Conservation (phyloP, 2,329 filamentous ascomycete species). For the Fusarium temperatum region DNA sequence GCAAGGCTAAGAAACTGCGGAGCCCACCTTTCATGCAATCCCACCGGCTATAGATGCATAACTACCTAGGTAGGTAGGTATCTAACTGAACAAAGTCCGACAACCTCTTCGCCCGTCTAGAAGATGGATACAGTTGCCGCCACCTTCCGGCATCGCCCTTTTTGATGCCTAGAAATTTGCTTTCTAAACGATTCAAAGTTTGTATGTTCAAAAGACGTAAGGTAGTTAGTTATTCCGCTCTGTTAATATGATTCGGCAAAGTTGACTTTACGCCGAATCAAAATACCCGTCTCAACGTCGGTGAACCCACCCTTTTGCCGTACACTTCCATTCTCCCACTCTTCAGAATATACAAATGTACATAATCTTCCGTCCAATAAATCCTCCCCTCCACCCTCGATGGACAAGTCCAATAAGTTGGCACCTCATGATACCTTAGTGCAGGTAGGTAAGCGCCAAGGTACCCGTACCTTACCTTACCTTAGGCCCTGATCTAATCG, state of each 20-base stretch:
- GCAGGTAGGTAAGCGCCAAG: background rate
- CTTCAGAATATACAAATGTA: background rate
- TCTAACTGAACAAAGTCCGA: background rate
- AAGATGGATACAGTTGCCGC: background rate
- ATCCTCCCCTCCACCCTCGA: background rate
- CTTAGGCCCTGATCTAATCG: no score
- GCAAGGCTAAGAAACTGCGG: slow-evolving; percentile 27
- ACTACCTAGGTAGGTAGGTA: background rate
- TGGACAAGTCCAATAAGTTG: background rate
- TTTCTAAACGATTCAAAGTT: background rate
- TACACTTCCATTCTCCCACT: background rate
- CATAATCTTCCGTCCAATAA: background rate
- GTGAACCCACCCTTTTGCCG: background rate
- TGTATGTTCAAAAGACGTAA: background rate
- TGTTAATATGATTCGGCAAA: background rate
- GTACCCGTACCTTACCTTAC: background rate
- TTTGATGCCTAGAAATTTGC: background rate
- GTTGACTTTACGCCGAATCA: background rate
- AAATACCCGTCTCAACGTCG: background rate
- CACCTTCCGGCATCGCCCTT: background rate
- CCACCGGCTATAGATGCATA: background rate
- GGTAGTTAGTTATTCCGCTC: background rate
- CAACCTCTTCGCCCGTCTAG: background rate
- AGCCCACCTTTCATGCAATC: slow-evolving; percentile 18
- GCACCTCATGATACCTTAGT: background rate